These are phyloP conservation scores for Geum urbanum DNA, from an alignment of 306 rosid species.

Conservation along the genomic window DNA sequence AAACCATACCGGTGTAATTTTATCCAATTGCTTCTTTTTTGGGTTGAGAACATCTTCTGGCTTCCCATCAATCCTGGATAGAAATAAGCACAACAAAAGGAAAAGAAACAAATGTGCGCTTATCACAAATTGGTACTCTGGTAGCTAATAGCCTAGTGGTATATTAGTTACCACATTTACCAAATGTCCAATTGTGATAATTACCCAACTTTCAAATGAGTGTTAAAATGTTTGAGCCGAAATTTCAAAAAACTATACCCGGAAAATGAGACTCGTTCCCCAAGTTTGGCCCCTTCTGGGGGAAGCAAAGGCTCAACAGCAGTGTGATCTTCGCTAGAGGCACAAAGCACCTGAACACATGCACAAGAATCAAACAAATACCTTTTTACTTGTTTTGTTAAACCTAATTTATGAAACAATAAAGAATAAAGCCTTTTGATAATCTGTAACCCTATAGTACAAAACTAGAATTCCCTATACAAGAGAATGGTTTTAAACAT, in stretches of 20 bases:
- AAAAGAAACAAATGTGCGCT: too few species aligned
- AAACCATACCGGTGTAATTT: constrained; percentile 78
- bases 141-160: background rate
- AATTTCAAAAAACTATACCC: constrained; percentile 51
- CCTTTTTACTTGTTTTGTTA: background rate
- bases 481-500: background rate
- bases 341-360: constrained; percentile 70
- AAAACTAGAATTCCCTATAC: background rate
- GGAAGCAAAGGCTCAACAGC: constrained; percentile 88
- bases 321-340: constrained; percentile 76
- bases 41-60: constrained; percentile 99
- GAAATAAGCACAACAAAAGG: constrained; percentile 4
- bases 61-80: constrained; percentile 78
- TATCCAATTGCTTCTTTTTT: constrained; percentile 93
- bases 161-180: background rate
- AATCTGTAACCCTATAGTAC: background rate
- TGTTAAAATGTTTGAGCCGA: constrained; percentile 7
- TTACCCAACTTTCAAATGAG: background rate
- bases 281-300: constrained; percentile 77
- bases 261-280: constrained; percentile 70
- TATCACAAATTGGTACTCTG: background rate
- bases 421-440: background rate
- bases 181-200: background rate
- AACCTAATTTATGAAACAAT: background rate
- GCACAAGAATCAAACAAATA: constrained; percentile 4